Percentiles rank a stretch among this genome's conserved stretches.
Evolutionary conservation across 1,139 yeast genomes (phyloP).

Genomic region (Geotrichum klebahnii): DNA sequence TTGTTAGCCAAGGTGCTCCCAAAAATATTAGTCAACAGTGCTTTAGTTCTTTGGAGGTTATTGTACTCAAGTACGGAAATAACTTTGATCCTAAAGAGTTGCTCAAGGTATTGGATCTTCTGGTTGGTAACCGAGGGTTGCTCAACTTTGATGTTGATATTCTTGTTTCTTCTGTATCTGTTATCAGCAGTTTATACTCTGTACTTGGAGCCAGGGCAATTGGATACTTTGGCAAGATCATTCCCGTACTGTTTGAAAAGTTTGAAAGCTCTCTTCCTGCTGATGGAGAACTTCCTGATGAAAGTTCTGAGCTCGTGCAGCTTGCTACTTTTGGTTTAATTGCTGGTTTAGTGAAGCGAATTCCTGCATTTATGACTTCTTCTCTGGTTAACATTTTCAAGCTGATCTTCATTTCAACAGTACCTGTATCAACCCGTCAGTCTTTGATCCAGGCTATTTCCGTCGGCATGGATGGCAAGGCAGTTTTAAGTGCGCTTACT

Average conservation of each 20-base stretch:
- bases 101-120: conserved; percentile 48
- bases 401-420: conserved; percentile 51
- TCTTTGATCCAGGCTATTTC: conserved; percentile 63
- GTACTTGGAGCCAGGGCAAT: conserved; percentile 80
- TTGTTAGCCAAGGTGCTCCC: conserved; percentile 22
- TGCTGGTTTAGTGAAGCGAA: conserved; percentile 71
- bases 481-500: conserved; percentile 58
- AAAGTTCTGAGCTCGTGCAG: conserved; percentile 37
- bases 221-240: conserved; percentile 77
- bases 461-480: conserved; percentile 62
- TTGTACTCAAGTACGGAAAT: conserved; percentile 61
- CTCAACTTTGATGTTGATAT: conserved; percentile 52
- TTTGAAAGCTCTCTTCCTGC: conserved; percentile 45
- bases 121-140: conserved; percentile 54
- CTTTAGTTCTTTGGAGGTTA: conserved; percentile 61
- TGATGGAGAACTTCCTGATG: conserved; percentile 30
- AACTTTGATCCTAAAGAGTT: conserved; percentile 48
- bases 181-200: conserved; percentile 64
- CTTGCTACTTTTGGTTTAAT: conserved; percentile 63
- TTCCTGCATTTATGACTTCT: conserved; percentile 80
- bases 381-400: conserved; percentile 59
- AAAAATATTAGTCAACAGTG: conserved; percentile 58
- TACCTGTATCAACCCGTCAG: conserved; percentile 57
- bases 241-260: conserved; percentile 66
- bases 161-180: conserved; percentile 70